Evolutionary conservation across 495 filamentous ascomycete species (phyloP).

Genomic region (Penicillium nucicola): DNA sequence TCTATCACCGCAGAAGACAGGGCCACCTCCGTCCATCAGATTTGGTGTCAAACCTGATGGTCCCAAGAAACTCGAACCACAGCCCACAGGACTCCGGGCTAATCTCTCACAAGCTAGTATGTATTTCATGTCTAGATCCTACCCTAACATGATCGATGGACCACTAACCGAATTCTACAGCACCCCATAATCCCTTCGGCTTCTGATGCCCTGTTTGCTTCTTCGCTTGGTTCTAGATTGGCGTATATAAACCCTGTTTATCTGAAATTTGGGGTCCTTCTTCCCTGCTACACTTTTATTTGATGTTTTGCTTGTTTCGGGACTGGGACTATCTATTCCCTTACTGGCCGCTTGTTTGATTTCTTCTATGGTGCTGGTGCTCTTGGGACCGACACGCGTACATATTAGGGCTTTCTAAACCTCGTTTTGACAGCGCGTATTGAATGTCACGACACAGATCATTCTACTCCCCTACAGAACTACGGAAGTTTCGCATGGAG

Average conservation of each 20-base stretch:
- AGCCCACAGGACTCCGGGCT: constrained; percentile 85
- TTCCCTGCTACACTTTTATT: constrained; percentile 10
- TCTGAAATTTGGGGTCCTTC: constrained; percentile 22
- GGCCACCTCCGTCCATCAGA: constrained; percentile 83
- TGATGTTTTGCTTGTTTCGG: constrained; percentile 3
- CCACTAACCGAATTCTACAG: constrained; percentile 44
- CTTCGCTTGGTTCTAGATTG: constrained; percentile 2
- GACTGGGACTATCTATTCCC: background rate
- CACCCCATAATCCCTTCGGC: constrained; percentile 88
- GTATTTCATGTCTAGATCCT: constrained; percentile 36
- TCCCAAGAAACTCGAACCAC: constrained; percentile 74
- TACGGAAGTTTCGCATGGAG: constrained; percentile 13
- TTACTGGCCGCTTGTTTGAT: constrained; percentile 14
- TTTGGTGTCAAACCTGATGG: constrained; percentile 73
- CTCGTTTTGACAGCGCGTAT: constrained; percentile 9
- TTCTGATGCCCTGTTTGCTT: constrained; percentile 55
- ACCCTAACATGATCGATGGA: background rate
- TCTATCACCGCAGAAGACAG: constrained; percentile 84
- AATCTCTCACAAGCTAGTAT: constrained; percentile 94
- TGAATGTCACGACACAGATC: constrained; percentile 11
- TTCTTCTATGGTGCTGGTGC: constrained; percentile 6
- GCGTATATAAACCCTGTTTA: constrained; percentile 21
- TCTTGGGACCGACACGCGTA: constrained; percentile 20
- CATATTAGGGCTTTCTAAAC: constrained; percentile 18
- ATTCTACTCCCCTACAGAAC: constrained; percentile 7